Percentiles rank a stretch among this genome's conserved stretches.
Conservation (phyloP, 805 yeast genomes). For the Metschnikowia dekortorum region DNA sequence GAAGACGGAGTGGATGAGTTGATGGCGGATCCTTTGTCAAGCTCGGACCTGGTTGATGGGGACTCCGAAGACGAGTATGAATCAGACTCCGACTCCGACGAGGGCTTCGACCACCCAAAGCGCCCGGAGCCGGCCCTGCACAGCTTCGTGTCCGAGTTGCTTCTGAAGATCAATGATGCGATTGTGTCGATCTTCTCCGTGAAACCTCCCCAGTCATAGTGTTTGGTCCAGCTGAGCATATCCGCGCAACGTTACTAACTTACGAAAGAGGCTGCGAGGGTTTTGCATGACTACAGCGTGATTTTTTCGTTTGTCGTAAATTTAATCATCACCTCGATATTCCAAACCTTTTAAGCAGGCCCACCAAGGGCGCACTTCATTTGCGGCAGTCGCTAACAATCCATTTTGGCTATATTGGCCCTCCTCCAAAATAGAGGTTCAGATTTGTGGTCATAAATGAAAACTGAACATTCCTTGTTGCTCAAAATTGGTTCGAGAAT, state of each 20-base stretch:
- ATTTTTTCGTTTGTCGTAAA: conserved; percentile 5
- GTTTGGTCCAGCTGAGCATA: background rate
- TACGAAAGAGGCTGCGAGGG: conserved; percentile 8
- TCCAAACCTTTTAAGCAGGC: background rate
- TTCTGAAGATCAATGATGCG: background rate
- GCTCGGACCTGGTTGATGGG: background rate
- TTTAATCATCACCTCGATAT: conserved; percentile 2
- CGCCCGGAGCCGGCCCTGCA: background rate
- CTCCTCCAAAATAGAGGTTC: conserved; percentile 11
- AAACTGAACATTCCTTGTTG: conserved; percentile 12
- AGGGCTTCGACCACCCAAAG: background rate
- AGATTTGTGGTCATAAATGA: conserved; percentile 14
- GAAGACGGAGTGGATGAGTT: background rate
- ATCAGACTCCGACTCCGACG: background rate
- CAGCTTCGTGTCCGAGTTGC: background rate
- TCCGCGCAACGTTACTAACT: conserved; percentile 7
- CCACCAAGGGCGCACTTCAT: background rate
- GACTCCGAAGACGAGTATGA: background rate
- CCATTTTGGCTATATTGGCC: conserved; percentile 2
- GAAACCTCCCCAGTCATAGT: background rate
- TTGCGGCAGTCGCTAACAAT: background rate
- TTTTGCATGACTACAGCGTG: conserved; percentile 3
- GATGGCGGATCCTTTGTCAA: background rate
- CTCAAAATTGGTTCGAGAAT: conserved; percentile 17
- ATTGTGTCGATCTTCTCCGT: background rate